Evolutionary conservation across 495 filamentous ascomycete species (phyloP), one percentile per base, ranked within the genome.

Genomic region (Apiosordaria backusii): DNA sequence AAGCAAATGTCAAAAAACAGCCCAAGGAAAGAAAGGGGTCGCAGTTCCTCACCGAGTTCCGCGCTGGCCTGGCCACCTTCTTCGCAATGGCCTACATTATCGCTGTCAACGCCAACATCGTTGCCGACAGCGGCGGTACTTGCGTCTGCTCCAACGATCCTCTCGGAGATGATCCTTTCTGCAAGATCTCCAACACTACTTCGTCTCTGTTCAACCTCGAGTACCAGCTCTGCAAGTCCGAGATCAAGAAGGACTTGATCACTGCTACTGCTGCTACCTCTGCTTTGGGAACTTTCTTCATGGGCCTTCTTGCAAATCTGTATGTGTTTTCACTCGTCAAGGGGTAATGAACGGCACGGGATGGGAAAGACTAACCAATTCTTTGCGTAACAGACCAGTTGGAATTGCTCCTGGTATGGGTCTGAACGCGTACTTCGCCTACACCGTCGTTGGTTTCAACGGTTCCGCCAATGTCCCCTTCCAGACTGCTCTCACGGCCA

Each of bases 51-150:
- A 93, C 90, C 23, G 90, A 93, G 78, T 75, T 92, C 55, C 87
- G 91, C 60, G 91, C 89, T 65, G 91, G 90, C 62, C 75, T 93
- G 2, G 90, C 90, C 29, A 90, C 91, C 58, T 92, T 93, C 81
- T 92, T 93, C 78, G 90, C 90, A 68, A 93, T 93, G 91, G 90
- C 91, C 71, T 88, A 89, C 72, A 90, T 91, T 72, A 85, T 88
- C 62, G 82, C 84, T 29, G 87, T 90, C 69, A 92, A 91, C 77
- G 86, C 84, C 60, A 89, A 81, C 70, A 90, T 92, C 74, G 84
- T 87, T 62, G 81, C 88, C 61, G 80, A 83, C 58, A 76, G 70
- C 35, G 80, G 80, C 54, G 80, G 90, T 19, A 90, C 88, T 16
- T 93, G 91, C 70, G 83, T 90, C n/a, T 94, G 91, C 26, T 23